Conservation (phyloP, 768 basidiomycete species). For the Daedaleopsis nitida region DNA sequence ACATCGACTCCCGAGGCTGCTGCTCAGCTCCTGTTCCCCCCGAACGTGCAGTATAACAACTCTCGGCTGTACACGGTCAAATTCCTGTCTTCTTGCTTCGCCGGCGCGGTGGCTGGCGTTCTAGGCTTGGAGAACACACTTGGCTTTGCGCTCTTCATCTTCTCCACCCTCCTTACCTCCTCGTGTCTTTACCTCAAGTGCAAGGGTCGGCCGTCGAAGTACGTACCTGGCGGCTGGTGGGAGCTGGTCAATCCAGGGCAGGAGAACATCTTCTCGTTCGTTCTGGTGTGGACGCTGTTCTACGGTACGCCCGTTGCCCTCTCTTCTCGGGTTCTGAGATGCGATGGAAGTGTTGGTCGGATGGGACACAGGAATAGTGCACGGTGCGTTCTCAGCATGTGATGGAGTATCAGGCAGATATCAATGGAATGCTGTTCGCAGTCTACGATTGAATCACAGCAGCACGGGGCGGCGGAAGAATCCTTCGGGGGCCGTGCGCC, state of each 20-base stretch:
- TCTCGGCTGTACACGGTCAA: constrained; percentile 63
- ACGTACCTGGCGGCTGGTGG: constrained; percentile 59
- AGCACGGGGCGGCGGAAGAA: constrained; percentile 8
- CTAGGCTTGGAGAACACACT: constrained; percentile 84
- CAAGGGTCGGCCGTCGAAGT: constrained; percentile 62
- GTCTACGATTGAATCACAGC: constrained; percentile 40
- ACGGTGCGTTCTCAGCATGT: constrained; percentile 39
- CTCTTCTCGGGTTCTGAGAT: constrained; percentile 1
- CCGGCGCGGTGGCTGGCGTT: constrained; percentile 86
- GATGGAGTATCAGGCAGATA: constrained; percentile 13
- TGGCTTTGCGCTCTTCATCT: constrained; percentile 79
- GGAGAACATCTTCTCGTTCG: constrained; percentile 88
- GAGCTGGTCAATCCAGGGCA: constrained; percentile 84
- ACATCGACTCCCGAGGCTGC: constrained; percentile 47
- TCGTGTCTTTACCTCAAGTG: constrained; percentile 75
- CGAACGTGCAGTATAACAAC: constrained; percentile 68
- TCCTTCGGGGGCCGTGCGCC: constrained; percentile 8
- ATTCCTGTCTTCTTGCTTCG: constrained; percentile 81
- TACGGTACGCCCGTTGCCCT: constrained; percentile 60
- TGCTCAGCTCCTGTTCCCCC: constrained; percentile 63
- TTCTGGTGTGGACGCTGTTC: constrained; percentile 92
- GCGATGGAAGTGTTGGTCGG: constrained; percentile 10
- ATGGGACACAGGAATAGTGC: constrained; percentile 43
- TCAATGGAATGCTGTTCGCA: constrained; percentile 26
- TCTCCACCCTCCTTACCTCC: constrained; percentile 68